Evolutionary conservation across 2,329 filamentous ascomycete genomes (phyloP).

Genomic region (Cladosporium sp.): DNA sequence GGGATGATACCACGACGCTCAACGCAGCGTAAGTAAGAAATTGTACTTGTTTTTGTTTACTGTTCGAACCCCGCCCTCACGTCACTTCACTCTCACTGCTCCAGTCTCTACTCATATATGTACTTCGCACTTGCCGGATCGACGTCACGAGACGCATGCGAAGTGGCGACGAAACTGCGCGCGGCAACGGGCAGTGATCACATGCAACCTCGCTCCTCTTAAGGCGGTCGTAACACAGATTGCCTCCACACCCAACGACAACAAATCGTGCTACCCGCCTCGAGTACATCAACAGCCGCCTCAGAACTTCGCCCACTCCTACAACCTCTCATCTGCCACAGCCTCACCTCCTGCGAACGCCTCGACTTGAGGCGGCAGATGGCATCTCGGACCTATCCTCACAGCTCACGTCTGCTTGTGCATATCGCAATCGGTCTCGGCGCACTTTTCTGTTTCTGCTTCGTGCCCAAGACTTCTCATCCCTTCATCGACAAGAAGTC

Average conservation of each 20-base stretch:
- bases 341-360: background rate
- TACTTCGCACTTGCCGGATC: background rate
- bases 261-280: background rate
- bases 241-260: background rate
- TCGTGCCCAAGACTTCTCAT: background rate
- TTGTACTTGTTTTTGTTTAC: background rate
- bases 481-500: background rate
- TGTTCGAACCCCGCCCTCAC: background rate
- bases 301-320: background rate
- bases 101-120: no score
- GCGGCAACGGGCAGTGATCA: background rate
- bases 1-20: conserved; percentile 31
- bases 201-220: background rate
- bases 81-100: background rate
- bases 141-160: background rate
- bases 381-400: background rate
- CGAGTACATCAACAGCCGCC: background rate
- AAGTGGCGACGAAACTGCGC: background rate
- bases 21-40: conserved; percentile 30
- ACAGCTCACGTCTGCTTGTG: background rate
- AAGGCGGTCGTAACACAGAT: background rate
- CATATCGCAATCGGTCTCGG: background rate
- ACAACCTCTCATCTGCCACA: background rate
- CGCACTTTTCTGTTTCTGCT: background rate
- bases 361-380: background rate